Base-by-base conservation (phyloP, 2,329 filamentous ascomycete genomes). In the Apiospora arundinis region DNA sequence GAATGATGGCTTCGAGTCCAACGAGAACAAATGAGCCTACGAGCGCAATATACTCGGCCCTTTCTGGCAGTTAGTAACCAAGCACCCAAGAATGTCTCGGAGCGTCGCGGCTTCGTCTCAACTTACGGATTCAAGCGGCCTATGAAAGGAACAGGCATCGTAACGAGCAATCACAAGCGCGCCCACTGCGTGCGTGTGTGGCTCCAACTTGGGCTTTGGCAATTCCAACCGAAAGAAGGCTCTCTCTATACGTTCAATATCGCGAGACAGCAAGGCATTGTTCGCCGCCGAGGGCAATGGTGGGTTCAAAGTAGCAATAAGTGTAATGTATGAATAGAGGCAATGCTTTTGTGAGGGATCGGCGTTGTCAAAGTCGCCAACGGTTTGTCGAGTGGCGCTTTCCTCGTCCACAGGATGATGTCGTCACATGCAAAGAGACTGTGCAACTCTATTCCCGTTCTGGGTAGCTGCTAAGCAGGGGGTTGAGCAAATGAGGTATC, bases 31-130 rank as follows among this genome's bases (percentile, higher is more conserved):
- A 93, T 9, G 95, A 98, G 70, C 91, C 91, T 66, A 96, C 83
- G 60, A 99, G 89, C 49, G 95, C 94, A 74, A 97, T 83, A 84
- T 98, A 98, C 84, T 99, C 95, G 82, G 88, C 88, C 81, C 93
- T 95, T 74, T 32, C 28, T 37, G 23, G 56, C 11, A 12, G 63
- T 75, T 46, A 74, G 76, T 73, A 73, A 67, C 65, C 70, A 52
- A 45, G 70, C 42, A 69, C 67, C 48, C 7, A 12, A 69, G 66
- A 48, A 48, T 49, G 44, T 69, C 70, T 44, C 18, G 70, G 65
- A n/a, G n/a, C 40, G 7, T 18, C n/a, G 12, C 8, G 14, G 42
- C 11, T 67, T 67, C 70, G 37, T 25, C 72, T 71, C 23, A 52
- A 78, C 81, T 74, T 75, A 83, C 82, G 80, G 75, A 73, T 82